Conservation (phyloP, 2,329 filamentous ascomycete species). For the Acephala macrosclerotiorum region DNA sequence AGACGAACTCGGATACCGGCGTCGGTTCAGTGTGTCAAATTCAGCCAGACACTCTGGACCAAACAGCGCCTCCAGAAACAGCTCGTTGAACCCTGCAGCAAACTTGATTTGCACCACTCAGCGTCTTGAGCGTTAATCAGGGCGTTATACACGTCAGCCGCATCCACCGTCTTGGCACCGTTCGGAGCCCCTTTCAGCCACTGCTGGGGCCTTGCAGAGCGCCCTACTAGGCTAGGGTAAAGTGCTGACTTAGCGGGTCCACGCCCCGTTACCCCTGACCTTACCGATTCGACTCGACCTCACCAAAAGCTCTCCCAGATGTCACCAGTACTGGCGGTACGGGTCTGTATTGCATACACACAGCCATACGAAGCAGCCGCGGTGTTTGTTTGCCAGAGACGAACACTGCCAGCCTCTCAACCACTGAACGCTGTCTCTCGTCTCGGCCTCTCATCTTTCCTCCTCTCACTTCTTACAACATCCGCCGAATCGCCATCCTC, state of each 20-base stretch:
- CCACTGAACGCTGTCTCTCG: background rate
- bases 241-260: background rate
- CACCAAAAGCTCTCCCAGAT: background rate
- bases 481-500: slow-evolving; percentile 7
- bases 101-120: background rate
- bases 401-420: background rate
- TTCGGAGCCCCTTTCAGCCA: slow-evolving; percentile 3
- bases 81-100: slow-evolving; percentile 3
- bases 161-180: slow-evolving; percentile 25
- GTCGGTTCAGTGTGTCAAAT: slow-evolving; percentile 5
- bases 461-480: slow-evolving; percentile 4
- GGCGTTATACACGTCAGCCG: slow-evolving; percentile 26
- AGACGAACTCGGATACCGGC: background rate
- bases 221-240: background rate
- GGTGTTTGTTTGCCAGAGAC: background rate
- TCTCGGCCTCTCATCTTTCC: background rate
- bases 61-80: background rate
- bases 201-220: background rate
- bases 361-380: background rate
- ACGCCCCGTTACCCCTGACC: slow-evolving; percentile 4
- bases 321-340: background rate
- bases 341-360: background rate
- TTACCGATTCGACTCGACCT: background rate
- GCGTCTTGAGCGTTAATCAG: background rate
- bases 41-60: slow-evolving; percentile 3